Evolutionary conservation across 2,329 filamentous ascomycete genomes (phyloP).

Genomic region (Monosporascus sp.): DNA sequence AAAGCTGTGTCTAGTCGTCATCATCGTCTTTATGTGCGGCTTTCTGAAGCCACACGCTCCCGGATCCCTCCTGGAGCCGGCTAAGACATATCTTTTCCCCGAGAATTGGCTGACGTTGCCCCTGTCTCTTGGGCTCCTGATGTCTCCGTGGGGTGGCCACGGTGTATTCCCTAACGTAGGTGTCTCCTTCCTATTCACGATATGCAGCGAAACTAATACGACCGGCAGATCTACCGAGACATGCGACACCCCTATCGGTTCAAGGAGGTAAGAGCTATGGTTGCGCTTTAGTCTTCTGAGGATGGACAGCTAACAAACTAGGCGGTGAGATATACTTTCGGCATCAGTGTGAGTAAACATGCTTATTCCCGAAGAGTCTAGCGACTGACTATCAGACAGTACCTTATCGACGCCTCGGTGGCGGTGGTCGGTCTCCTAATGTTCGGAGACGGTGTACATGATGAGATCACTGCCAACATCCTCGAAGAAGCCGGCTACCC

Average conservation of each 20-base stretch:
- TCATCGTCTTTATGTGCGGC: conserved; percentile 80
- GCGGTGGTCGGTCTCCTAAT: conserved; percentile 83
- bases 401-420: conserved; percentile 73
- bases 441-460: conserved; percentile 85
- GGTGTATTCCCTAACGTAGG: conserved; percentile 72
- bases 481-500: conserved; percentile 72
- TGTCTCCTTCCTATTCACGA: not conserved
- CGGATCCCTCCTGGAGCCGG: conserved; percentile 78
- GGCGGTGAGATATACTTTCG: conserved; percentile 74
- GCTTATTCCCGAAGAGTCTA: not conserved
- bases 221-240: conserved; percentile 51
- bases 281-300: not conserved
- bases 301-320: conserved; percentile 29
- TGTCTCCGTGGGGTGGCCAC: conserved; percentile 65
- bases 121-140: conserved; percentile 82
- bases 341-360: conserved; percentile 62
- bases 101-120: conserved; percentile 82
- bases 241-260: conserved; percentile 79
- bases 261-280: conserved; percentile 22
- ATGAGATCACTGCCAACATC: conserved; percentile 89
- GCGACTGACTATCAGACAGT: conserved; percentile 39
- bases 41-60: conserved; percentile 72
- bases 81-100: conserved; percentile 75
- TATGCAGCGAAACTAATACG: not conserved
- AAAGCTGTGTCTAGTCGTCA: conserved; percentile 55